Evolutionary conservation across 2,329 filamentous ascomycete genomes (phyloP), one percentile per base, ranked within the genome.

Genomic region (Gnomoniopsis smithogilvyi): DNA sequence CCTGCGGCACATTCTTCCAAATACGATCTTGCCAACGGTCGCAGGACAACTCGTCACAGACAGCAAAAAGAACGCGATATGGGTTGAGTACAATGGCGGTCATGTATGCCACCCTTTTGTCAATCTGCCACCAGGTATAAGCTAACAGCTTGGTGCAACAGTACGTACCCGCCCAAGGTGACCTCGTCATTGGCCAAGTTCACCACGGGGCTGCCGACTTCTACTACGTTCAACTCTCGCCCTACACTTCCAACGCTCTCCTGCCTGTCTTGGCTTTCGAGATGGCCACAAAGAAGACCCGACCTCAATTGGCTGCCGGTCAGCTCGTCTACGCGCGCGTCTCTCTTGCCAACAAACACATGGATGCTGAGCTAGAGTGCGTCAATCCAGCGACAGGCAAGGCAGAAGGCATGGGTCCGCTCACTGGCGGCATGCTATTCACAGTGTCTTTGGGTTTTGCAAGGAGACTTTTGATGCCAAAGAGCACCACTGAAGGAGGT

Each of bases 201-300:
- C 85, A 90, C 68, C 90, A 88, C 72, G 88, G 86, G 57, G 83
- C 86, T 53, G 79, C 81, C 59, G 95, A 98, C 67, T 83, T 84
- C 70, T 97, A 91, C 80, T 87, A 90, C 73, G 92, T 92, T 72
- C 80, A 82, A 65, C 80, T 98, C 55, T 89, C 91, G 30, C 80
- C 86, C 56, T 82, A 86, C 69, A 82, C 83, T 3, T 75, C 83
- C 59, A 73, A 74, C 51, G 92, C 90, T 1, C 78, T 90, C 19
- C 85, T 98, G 1, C 92, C 91, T 0, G 90, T 96, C 65, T 82
- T 98, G 21, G 86, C 92, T n/a, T 99, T 99, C 72, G 94, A 98
- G 74, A 87, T 87, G 63, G 95, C 92, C 19, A 92, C 89, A 48
- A 95, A 93, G 74, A 98, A 98, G 77, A 96, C 91, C 2, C 83